Evolutionary conservation across 495 filamentous ascomycete genomes (phyloP), one percentile per base, ranked within the genome.

Genomic region (Aspergillus diversus): DNA sequence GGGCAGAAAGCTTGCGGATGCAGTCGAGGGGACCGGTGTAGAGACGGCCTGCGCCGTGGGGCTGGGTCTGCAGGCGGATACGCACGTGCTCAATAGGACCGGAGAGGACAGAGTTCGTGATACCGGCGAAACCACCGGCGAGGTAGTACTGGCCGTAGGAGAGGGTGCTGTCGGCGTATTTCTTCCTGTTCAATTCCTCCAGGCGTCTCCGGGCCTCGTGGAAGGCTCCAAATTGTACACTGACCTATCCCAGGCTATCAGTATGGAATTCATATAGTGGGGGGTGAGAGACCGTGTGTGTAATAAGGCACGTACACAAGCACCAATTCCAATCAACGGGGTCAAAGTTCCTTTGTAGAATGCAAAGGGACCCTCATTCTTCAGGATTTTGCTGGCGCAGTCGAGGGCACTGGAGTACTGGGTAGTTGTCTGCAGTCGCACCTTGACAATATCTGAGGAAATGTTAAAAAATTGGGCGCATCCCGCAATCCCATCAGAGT

Each of bases 341-440:
- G 96, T 98, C 57, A 98, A 80, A 3, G 96, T 98, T 64, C 95
- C 95, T 77, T 99, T 99, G 85, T 99, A 99, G 84, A 99, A 99
- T 50, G 95, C 94, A 4, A 89, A 71, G 1, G 93, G 82, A 3
- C 95, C 96, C 76, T 99, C 95, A 73, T 90, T 89, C 69, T 85
- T 87, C 72, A 90, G 90, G 77, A 98, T 97, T 67, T 90, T 85
- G 50, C 81, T 81, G 1, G 93, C 95, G 63, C 89, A 90, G 66
- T 92, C 84, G 35, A 93, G 73, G 49, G 95, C 95, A 69, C 84
- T 89, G 61, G 83, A 81, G 81, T 97, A 96, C 66, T 90, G 81
- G 17, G 83, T 86, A 50, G 87, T 91, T 12, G 95, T 99, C 77
- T 99, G 95, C 31, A 99, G 83, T 46, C 95, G 90, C 63, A 99